Evolutionary conservation across 805 yeast species (phyloP), one percentile per base, ranked within the genome.

Genomic region (Myxozyma monticola): DNA sequence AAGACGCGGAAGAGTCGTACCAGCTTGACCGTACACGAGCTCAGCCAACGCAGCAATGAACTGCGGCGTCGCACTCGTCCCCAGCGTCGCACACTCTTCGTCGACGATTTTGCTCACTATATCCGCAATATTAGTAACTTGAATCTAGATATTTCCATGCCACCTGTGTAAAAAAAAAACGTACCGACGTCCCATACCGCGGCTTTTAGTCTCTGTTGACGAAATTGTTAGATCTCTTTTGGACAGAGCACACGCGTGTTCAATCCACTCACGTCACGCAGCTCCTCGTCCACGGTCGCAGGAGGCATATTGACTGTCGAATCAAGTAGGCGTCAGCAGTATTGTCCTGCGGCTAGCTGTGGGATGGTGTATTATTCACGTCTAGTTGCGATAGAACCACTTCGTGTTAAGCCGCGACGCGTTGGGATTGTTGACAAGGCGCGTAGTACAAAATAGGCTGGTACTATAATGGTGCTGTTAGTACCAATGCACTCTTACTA

Each of bases 41-140:
- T 67, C 67, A 2, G 70, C 59, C 29, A 66, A 45, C 4, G 65
- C 60, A 17, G 69, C 67, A 1, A 61, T 59, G 40, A 63, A 66
- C 39, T 68, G 65, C 7, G 67, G 65, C 9, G 69, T 63, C 10
- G 62, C 63, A 7, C 56, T 49, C 12, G 48, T 51, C 17, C 43
- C 55, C n/a, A 64, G 54, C 8, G 31, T 37, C 7, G 42, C 37
- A 36, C 65, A 53, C 33, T 65, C 66, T 36, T 66, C 68, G 1
- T 61, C 60, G 2, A 63, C 65, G 8, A 66, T 64, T 29, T 57
- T 50, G 20, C 57, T 58, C 8, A 65, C 70, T 12, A 37, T 17
- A 39, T 12, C 5, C 8, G 14, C 18, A 30, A 17, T 25, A 28
- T n/a, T n/a, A n/a, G n/a, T n/a, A 20, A 48, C 17, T 12, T 34